Evolutionary conservation across 2,329 filamentous ascomycete species (phyloP), one percentile per base, ranked within the genome.

Genomic region (Cladophialophora chaetospira): DNA sequence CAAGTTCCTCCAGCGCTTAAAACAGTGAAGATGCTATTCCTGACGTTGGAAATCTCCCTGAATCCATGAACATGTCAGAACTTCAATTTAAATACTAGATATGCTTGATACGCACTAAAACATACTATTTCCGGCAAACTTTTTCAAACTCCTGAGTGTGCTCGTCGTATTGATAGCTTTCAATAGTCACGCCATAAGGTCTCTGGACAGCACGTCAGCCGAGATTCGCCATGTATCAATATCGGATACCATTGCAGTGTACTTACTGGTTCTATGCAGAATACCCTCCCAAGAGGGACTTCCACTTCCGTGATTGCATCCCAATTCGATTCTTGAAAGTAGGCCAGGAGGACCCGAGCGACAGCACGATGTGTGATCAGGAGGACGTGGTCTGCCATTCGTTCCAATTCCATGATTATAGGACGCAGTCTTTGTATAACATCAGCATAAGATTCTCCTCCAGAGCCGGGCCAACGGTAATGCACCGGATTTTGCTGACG

Each of bases 181-280:
- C 93, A 76, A 97, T 97, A 61, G 96, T 93, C 57, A 97, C 92
- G 9, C 94, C 94, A 65, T 99, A 99, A 0, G 94, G 94, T 79
- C 97, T 97, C 60, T 75, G 52, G 47, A 57, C 10, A 40, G 19
- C 36, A 19, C 29, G 13, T 33, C 13, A 33, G 29, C 29, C 13
- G 10, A 46, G 56, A 49, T 26, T 43, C 46, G 15, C 4, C 44
- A n/a, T 8, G 8, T 40, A 55, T n/a, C 6, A 11, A 26, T 17
- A 25, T 33, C 26, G 13, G 31, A 26, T 23, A 29, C 26, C 29
- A 13, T 26, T n/a, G 23, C 36, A 28, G 15, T 11, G 38, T 25
- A 65, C 71, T 66, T 69, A 75, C 74, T 21, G 94, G 94, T 73
- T 99, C 92, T 44, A 99, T 88, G 64, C 91, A 89, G 72, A 96